These are phyloP conservation scores for Raphidocelis subcapitata DNA, from an alignment of 139 green algal genomes.

Conservation along the genomic window DNA sequence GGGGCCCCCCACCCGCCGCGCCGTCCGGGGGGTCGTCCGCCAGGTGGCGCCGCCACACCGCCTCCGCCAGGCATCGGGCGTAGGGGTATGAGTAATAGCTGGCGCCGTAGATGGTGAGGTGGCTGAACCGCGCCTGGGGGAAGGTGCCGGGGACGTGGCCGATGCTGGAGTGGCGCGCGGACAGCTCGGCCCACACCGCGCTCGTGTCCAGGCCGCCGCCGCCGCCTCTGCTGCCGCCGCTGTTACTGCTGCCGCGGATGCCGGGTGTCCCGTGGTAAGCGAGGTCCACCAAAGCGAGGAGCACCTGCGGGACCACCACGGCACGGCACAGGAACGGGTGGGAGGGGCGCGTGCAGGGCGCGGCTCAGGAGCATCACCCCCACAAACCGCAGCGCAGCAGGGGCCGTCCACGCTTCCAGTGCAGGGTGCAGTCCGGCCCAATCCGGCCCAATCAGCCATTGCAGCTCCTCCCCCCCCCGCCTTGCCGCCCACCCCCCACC, in stretches of 20 bases:
- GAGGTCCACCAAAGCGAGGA: conserved; percentile 54
- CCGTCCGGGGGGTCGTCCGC: conserved; percentile 42
- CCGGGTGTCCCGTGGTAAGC: conserved; percentile 3
- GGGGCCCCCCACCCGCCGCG: conserved; percentile 33
- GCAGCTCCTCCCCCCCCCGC: no score
- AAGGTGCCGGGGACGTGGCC: conserved; percentile 29
- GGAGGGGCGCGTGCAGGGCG: no score
- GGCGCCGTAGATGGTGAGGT: conserved; percentile 80
- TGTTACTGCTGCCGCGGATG: no score
- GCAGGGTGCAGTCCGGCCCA: no score
- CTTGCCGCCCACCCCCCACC: no score
- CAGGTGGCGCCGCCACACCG: conserved; percentile 63
- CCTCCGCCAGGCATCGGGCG: conserved; percentile 61
- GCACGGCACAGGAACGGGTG: no score
- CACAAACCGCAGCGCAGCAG: no score
- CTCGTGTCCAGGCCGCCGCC: not conserved
- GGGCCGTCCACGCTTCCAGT: no score
- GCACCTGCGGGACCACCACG: conserved; percentile 39
- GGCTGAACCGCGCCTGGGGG: conserved; percentile 63
- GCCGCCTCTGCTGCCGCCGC: not conserved
- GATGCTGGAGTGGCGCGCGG: conserved; percentile 29
- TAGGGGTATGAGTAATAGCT: conserved; percentile 87
- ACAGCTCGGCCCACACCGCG: conserved; percentile 19
- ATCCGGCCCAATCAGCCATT: no score
- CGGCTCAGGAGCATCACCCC: no score